Percentiles rank a stretch among this genome's conserved stretches.
Evolutionary conservation across 2,329 filamentous ascomycete genomes (phyloP).

Genomic region (Tolypocladium paradoxum): DNA sequence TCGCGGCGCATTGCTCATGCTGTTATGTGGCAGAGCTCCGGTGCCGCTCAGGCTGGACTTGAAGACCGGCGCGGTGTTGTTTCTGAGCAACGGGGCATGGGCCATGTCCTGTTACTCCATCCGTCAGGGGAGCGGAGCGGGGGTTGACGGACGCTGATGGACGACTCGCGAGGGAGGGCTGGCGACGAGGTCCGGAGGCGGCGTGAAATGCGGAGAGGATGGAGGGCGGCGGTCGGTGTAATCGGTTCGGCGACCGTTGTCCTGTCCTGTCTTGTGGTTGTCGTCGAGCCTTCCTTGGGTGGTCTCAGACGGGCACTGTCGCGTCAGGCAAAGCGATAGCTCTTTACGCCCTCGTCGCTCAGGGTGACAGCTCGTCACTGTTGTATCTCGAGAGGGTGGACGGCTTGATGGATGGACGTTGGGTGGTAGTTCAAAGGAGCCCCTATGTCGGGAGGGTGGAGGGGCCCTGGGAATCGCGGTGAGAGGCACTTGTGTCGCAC

Average conservation of each 20-base stretch:
- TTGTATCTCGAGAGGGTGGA: not conserved
- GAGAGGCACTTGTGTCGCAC: not conserved
- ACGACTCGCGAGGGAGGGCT: not conserved
- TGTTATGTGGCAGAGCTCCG: conserved; percentile 31
- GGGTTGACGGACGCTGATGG: not conserved
- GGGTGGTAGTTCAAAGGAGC: not conserved
- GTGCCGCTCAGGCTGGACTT: conserved; percentile 35
- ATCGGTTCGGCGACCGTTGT: conserved; percentile 2
- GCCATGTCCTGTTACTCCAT: conserved; percentile 43
- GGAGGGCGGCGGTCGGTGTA: not conserved
- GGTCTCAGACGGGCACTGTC: conserved; percentile 6
- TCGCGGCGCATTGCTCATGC: conserved; percentile 43
- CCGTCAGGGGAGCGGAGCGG: conserved; percentile 14
- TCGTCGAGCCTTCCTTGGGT: conserved; percentile 5
- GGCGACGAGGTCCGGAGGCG: not conserved
- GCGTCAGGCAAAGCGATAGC: conserved; percentile 7
- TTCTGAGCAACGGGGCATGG: conserved; percentile 48
- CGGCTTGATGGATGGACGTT: not conserved
- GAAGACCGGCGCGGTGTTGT: conserved; percentile 46
- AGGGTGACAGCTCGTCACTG: not conserved
- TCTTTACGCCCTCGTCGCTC: not conserved
- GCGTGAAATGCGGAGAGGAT: conserved; percentile 1
- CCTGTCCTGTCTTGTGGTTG: conserved; percentile 1
- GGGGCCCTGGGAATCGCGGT: not conserved
- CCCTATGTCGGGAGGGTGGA: not conserved